Percentiles rank a stretch among this genome's conserved stretches.
Conservation (phyloP, 2,329 filamentous ascomycete genomes). For the Eurotiales sp. region DNA sequence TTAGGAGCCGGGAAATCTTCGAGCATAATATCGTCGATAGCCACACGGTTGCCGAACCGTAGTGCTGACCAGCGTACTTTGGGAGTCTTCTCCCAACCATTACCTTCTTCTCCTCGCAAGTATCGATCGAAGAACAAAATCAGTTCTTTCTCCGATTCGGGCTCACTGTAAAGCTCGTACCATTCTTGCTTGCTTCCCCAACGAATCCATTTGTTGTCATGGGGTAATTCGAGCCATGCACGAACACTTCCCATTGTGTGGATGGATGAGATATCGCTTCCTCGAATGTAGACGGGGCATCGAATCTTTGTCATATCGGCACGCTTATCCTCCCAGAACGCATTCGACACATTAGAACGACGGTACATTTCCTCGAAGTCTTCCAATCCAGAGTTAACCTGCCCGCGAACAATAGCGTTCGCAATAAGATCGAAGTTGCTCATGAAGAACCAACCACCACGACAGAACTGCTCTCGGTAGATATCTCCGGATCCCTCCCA, state of each 20-base stretch:
- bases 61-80: conserved; percentile 42
- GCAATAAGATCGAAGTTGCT: conserved; percentile 43
- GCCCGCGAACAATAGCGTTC: conserved; percentile 34
- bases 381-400: conserved; percentile 31
- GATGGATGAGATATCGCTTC: conserved; percentile 30
- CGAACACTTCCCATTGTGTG: conserved; percentile 37
- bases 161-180: conserved; percentile 41
- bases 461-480: conserved; percentile 46
- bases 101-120: conserved; percentile 40
- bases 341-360: conserved; percentile 28
- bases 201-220: conserved; percentile 44
- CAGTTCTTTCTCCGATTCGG: conserved; percentile 36
- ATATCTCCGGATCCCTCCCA: conserved; percentile 49
- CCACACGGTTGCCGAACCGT: conserved; percentile 28
- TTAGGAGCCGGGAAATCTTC: conserved; percentile 36
- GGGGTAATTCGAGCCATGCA: conserved; percentile 35
- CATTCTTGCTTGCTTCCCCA: conserved; percentile 43
- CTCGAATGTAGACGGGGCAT: conserved; percentile 33
- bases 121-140: conserved; percentile 46
- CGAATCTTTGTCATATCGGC: conserved; percentile 35
- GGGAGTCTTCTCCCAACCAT: conserved; percentile 48
- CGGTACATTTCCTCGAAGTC: conserved; percentile 43
- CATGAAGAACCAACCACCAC: conserved; percentile 39
- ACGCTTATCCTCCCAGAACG: conserved; percentile 38
- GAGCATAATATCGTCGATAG: conserved; percentile 28